A percentile compares a stretch with the other conserved stretches of the same genome.
Evolutionary conservation across 2,329 filamentous ascomycete species (phyloP).

Genomic region (Alternaria triticina): DNA sequence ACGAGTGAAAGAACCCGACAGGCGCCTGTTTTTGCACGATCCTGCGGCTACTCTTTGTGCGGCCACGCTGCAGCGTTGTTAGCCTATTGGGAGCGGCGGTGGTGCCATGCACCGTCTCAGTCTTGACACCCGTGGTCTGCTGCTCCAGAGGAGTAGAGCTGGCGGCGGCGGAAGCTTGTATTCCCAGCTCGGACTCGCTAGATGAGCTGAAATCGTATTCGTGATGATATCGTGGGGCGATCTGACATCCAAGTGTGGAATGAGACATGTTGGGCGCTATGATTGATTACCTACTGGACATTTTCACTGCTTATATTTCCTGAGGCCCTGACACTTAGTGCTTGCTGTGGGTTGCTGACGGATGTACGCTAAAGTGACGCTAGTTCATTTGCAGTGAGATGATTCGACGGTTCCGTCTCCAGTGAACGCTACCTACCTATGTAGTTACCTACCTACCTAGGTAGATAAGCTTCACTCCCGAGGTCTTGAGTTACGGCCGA

Average conservation of each 20-base stretch:
- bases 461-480: background rate
- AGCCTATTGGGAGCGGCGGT: constrained; percentile 13
- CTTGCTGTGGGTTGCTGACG: background rate
- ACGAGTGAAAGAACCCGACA: constrained; percentile 38
- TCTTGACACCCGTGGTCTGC: constrained; percentile 26
- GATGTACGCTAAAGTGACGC: background rate
- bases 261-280: constrained; percentile 17
- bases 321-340: background rate
- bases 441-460: background rate
- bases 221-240: constrained; percentile 32
- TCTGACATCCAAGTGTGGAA: constrained; percentile 34
- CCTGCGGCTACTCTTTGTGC: constrained; percentile 29
- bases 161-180: background rate
- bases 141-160: background rate
- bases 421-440: background rate
- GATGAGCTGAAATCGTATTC: constrained; percentile 23
- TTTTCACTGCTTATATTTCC: background rate
- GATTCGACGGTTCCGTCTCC: background rate
- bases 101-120: constrained; percentile 24
- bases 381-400: background rate
- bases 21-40: constrained; percentile 14
- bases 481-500: background rate
- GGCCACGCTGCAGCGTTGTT: constrained; percentile 14
- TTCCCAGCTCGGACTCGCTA: constrained; percentile 14
- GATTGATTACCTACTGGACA: background rate